Evolutionary conservation across 2,329 filamentous ascomycete genomes (phyloP).

Genomic region (Pseudogymnoascus sp.): DNA sequence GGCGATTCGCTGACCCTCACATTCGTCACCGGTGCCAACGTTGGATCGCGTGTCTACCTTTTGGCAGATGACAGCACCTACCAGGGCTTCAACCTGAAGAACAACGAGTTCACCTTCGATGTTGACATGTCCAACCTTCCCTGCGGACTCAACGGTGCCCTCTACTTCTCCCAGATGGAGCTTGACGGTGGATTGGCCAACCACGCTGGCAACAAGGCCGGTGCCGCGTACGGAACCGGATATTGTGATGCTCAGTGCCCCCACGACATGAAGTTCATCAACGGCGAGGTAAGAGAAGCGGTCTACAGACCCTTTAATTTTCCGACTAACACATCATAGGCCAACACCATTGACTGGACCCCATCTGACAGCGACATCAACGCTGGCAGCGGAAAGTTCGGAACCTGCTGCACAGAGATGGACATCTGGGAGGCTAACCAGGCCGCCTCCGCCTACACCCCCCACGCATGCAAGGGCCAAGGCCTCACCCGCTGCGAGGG

Average conservation of each 20-base stretch:
- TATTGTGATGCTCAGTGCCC: constrained; percentile 56
- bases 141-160: constrained; percentile 63
- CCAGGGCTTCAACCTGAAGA: constrained; percentile 56
- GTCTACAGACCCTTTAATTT: constrained; percentile 23
- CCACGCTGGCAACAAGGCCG: constrained; percentile 45
- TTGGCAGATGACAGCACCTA: constrained; percentile 55
- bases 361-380: constrained; percentile 42
- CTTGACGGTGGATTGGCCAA: constrained; percentile 49
- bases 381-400: constrained; percentile 43
- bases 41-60: constrained; percentile 54
- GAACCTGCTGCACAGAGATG: constrained; percentile 60
- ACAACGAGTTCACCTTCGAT: constrained; percentile 63
- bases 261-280: constrained; percentile 44
- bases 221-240: constrained; percentile 53
- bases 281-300: constrained; percentile 34
- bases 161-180: constrained; percentile 59
- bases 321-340: constrained; percentile 31
- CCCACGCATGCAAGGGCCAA: constrained; percentile 44
- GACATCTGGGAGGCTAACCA: constrained; percentile 58
- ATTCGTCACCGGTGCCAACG: constrained; percentile 47
- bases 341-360: constrained; percentile 44
- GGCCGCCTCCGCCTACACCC: constrained; percentile 49
- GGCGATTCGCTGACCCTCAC: constrained; percentile 45
- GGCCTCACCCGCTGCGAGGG: constrained; percentile 40
- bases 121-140: constrained; percentile 60